Percentiles rank a stretch among this genome's conserved stretches.
Evolutionary conservation across 2,329 filamentous ascomycete genomes (phyloP).

Genomic region (Chrysosporium queenslandicum): DNA sequence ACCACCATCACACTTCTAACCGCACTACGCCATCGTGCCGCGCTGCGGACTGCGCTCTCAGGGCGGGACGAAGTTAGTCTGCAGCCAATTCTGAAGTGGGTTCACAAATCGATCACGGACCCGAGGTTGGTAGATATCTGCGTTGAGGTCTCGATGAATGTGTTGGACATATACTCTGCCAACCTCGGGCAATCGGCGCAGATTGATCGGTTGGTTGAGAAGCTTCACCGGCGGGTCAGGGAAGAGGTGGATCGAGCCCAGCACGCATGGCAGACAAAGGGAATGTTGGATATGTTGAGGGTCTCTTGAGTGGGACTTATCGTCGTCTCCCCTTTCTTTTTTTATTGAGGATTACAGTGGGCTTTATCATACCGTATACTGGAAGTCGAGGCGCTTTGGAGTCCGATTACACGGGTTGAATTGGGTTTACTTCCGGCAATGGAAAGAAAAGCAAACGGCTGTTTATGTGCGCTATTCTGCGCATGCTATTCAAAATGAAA

Average conservation of each 20-base stretch:
- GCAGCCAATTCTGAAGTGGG: conserved; percentile 74
- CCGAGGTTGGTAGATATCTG: conserved; percentile 71
- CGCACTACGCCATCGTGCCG: conserved; percentile 77
- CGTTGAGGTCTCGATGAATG: conserved; percentile 69
- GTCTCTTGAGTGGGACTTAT: conserved; percentile 1
- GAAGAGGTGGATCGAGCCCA: conserved; percentile 74
- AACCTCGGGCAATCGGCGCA: conserved; percentile 63
- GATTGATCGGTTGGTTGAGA: conserved; percentile 60
- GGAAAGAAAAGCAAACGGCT: background rate
- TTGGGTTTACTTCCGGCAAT: background rate
- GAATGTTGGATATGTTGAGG: conserved; percentile 73
- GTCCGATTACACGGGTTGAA: background rate
- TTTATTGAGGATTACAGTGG: background rate
- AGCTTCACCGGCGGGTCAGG: conserved; percentile 60
- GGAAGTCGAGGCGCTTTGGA: conserved; percentile 4
- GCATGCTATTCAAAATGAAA: background rate
- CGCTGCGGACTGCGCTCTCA: conserved; percentile 67
- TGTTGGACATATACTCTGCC: conserved; percentile 80
- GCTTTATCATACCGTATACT: background rate
- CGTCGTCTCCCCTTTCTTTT: too few relatives aligned
- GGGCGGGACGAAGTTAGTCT: conserved; percentile 72
- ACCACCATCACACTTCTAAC: conserved; percentile 67
- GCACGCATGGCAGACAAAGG: conserved; percentile 67
- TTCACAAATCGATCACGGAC: conserved; percentile 68
- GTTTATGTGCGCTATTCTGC: background rate